A percentile compares a stretch with the other conserved stretches of the same genome.
These are phyloP conservation scores for Populus ilicifolia DNA, from an alignment of 345 rosid genomes.

Conservation along the genomic window DNA sequence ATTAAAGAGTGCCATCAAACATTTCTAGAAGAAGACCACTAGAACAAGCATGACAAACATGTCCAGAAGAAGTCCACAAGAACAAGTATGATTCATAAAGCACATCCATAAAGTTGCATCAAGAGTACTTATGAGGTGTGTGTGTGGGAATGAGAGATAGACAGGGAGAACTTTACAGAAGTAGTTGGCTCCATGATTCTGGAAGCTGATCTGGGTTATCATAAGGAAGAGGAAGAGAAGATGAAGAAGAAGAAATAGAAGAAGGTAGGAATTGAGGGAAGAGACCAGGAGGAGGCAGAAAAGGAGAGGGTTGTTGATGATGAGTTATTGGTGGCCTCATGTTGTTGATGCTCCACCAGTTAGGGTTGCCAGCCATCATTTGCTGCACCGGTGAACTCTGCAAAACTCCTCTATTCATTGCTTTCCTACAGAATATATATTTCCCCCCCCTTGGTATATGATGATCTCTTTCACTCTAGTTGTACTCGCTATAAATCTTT, in stretches of 20 bases:
- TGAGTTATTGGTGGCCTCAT: constrained; percentile 51
- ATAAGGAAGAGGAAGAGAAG: constrained; percentile 45
- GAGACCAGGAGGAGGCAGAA: constrained; percentile 33
- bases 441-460: neutral
- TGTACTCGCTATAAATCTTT: neutral
- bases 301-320: constrained; percentile 37
- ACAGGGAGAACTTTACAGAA: constrained; percentile 36
- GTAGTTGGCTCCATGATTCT: constrained; percentile 86
- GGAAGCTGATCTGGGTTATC: constrained; percentile 63
- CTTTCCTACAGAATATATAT: constrained; percentile 2
- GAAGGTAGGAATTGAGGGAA: constrained; percentile 28
- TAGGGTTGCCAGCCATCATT: constrained; percentile 85
- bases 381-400: constrained; percentile 79
- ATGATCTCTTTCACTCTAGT: constrained; percentile 10
- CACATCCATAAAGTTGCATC: neutral
- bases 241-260: constrained; percentile 44
- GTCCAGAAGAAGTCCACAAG: neutral
- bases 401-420: constrained; percentile 68
- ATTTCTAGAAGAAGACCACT: neutral
- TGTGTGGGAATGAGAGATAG: neutral
- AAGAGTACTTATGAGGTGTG: neutral
- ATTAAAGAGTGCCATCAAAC: neutral
- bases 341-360: constrained; percentile 69
- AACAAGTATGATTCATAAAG: neutral
- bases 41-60: neutral